These are phyloP conservation scores for Rubroboletus satanas DNA, from an alignment of 768 basidiomycete species.

Conservation along the genomic window DNA sequence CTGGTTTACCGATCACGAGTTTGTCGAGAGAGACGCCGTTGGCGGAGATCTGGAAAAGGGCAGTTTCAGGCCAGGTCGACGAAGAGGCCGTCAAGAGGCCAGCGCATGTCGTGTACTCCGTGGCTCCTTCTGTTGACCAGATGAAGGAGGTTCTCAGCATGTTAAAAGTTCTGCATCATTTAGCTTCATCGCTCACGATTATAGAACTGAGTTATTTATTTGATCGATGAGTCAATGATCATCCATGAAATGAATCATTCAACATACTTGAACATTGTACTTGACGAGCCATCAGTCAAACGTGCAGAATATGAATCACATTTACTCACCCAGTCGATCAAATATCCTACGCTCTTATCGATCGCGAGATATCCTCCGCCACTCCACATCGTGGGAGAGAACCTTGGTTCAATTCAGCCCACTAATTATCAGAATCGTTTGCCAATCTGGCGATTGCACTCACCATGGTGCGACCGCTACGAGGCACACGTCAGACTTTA, in stretches of 20 bases:
- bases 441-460: background rate
- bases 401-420: constrained; percentile 11
- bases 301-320: background rate
- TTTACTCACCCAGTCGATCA: constrained; percentile 43
- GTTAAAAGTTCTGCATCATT: background rate
- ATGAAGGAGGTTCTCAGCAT: background rate
- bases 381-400: constrained; percentile 17
- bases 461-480: constrained; percentile 24
- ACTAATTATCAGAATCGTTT: background rate
- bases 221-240: background rate
- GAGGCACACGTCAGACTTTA: background rate
- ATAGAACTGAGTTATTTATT: constrained; percentile 23
- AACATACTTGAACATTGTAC: constrained; percentile 39
- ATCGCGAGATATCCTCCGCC: constrained; percentile 40
- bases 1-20: constrained; percentile 57
- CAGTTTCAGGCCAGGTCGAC: constrained; percentile 55
- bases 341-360: constrained; percentile 34
- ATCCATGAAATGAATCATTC: background rate
- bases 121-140: constrained; percentile 46
- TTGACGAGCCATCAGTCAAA: constrained; percentile 1
- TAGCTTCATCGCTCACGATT: constrained; percentile 20
- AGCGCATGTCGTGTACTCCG: constrained; percentile 61
- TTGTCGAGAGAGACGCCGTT: constrained; percentile 45
- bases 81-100: constrained; percentile 59
- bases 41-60: constrained; percentile 52